Evolutionary conservation across 164 flowering plant genomes (phyloP), one percentile per base, ranked within the genome.

Genomic region (Stephania yunnanensis): DNA sequence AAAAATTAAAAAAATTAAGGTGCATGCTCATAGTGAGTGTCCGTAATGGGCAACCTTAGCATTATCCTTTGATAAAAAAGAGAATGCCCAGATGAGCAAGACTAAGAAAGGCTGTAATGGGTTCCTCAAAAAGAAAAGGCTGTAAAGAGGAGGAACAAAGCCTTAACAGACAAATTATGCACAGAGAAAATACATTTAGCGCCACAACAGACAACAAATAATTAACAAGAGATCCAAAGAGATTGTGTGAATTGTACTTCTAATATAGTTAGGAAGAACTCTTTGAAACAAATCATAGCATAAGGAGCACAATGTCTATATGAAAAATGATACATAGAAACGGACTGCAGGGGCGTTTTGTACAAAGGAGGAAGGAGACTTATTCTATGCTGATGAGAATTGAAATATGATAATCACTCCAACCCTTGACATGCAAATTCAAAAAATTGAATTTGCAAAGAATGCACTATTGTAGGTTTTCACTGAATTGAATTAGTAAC

Each of bases 351-450:
- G 15, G 11, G 42, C 2, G 42, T 36, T 36, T 50, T 10, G 15
- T 58, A 58, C 64, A 58, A 3, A 58, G 61, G 17, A 55, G 61
- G 19, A 58, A 58, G 64, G 19, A 58, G 64, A n/a, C 19, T 58
- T 6, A 58, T 58, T 58, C 64, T n/a, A 15, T 58, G 64, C 19
- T 58, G 19, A 58, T 19, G 64, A 58, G 64, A 58, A 58, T n/a
- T 58, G 64, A 58, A 58, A 58, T n/a, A 58, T 58, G 64, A 58
- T 19, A 58, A 58, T 15, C 64, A 58, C 64, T 58, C 64, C 64
- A 3, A 58, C 64, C 64, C 64, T 50, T 58, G 64, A 1, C 13
- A 58, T 58, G 13, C 61, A 5, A 19, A 2, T 58, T 3, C 19
- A 50, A 19, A 58, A 58, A 58, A 58, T 58, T 58, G 42, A 36